Evolutionary conservation across 371 early-diverging fungal genomes (phyloP).

Genomic region (Lichtheimia corymbifera): DNA sequence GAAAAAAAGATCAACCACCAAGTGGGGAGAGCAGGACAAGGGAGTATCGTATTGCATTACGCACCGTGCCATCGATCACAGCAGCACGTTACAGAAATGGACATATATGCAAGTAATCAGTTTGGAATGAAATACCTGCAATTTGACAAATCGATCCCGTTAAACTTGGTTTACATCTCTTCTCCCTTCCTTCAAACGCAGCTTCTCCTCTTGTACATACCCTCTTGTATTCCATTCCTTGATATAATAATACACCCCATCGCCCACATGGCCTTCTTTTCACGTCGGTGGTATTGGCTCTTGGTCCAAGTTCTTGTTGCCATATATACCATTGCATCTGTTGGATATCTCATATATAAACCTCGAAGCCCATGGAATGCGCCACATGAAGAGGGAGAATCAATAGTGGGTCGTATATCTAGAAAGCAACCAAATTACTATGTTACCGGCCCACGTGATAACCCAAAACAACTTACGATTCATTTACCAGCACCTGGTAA

Average conservation of each 20-base stretch:
- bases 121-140: no score
- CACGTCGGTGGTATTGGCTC: conserved; percentile 1
- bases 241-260: background rate
- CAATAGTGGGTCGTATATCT: background rate
- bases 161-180: no score
- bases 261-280: background rate
- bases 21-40: no score
- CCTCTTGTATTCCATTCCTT: no score
- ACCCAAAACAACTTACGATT: conserved; percentile 27
- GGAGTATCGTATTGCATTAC: no score
- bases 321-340: background rate
- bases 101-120: no score
- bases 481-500: conserved; percentile 28
- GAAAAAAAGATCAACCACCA: no score
- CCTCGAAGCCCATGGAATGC: background rate
- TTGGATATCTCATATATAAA: background rate
- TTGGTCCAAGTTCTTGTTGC: background rate
- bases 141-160: no score
- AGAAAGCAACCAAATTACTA: conserved; percentile 26
- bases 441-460: conserved; percentile 26
- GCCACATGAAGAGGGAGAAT: background rate
- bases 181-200: no score
- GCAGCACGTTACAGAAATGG: no score
- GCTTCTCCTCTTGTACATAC: no score
- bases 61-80: no score